These are phyloP conservation scores for Blastobotrys ciferrii DNA, from an alignment of 1,139 yeast genomes.

Conservation along the genomic window DNA sequence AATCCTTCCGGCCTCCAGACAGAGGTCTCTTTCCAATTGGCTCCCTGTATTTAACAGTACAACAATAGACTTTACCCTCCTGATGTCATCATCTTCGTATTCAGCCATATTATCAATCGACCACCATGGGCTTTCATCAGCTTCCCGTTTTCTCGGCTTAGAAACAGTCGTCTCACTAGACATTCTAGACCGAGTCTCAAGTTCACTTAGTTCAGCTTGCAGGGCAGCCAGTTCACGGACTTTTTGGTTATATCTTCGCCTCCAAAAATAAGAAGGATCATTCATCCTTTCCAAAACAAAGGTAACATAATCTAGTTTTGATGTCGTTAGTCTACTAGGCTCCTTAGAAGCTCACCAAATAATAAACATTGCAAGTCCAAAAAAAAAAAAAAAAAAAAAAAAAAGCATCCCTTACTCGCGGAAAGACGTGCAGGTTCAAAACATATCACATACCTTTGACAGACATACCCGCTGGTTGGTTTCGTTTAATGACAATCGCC, in stretches of 20 bases:
- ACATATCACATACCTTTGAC: conserved; percentile 12
- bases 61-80: background rate
- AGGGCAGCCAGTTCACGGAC: conserved; percentile 11
- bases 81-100: background rate
- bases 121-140: too few relatives aligned
- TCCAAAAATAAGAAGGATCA: conserved; percentile 21
- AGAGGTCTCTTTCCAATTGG: background rate
- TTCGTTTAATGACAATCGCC: conserved; percentile 17
- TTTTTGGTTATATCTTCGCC: conserved; percentile 16
- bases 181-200: background rate
- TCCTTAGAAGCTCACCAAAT: background rate
- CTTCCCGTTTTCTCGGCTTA: background rate
- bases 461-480: conserved; percentile 14
- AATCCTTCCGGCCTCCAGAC: background rate
- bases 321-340: background rate
- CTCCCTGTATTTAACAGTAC: background rate
- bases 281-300: background rate
- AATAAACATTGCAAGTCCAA: too few relatives aligned
- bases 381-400: too few relatives aligned
- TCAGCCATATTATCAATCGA: too few relatives aligned
- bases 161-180: background rate
- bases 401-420: too few relatives aligned
- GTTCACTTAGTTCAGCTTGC: conserved; percentile 1
- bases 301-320: conserved; percentile 8
- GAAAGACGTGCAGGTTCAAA: too few relatives aligned